These are phyloP conservation scores for Cytospora leucostoma DNA, from an alignment of 2,329 filamentous ascomycete species.

Conservation along the genomic window DNA sequence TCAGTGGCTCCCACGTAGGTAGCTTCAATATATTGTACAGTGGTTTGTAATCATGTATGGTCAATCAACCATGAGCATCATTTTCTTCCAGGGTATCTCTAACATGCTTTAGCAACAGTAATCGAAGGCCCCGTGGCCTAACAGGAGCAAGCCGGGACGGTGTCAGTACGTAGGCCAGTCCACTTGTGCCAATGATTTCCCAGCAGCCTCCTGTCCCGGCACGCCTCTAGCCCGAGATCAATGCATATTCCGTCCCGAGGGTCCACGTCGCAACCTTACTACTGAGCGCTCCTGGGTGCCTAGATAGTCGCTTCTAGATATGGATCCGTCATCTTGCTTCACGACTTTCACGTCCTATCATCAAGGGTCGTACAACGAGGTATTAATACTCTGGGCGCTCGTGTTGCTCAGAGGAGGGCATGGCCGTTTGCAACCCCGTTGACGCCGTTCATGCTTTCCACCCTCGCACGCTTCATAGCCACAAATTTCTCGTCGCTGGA, in stretches of 20 bases:
- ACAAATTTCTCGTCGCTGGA: constrained; percentile 1
- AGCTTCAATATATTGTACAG: not conserved
- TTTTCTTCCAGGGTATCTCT: constrained; percentile 18
- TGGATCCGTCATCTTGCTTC: not conserved
- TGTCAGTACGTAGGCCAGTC: not conserved
- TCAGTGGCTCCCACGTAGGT: not conserved
- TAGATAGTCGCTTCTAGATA: not conserved
- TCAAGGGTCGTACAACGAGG: not conserved
- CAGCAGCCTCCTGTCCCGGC: not conserved
- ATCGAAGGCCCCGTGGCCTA: constrained; percentile 8
- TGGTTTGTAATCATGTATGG: not conserved
- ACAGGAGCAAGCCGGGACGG: not conserved
- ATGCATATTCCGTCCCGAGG: not conserved
- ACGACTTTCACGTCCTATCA: not conserved
- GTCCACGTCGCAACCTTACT: not conserved
- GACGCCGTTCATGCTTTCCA: constrained; percentile 13
- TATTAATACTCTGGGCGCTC: not conserved
- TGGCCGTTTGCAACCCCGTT: constrained; percentile 15
- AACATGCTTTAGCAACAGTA: constrained; percentile 7
- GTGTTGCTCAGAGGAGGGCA: not conserved
- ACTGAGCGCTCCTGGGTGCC: not conserved
- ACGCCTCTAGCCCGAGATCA: not conserved
- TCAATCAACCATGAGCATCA: constrained; percentile 1
- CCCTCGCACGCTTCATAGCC: constrained; percentile 14
- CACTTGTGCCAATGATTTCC: not conserved